phyloP scores from a whole-genome alignment of 768 basidiomycete genomes.

The Suillus paluster region DNA sequence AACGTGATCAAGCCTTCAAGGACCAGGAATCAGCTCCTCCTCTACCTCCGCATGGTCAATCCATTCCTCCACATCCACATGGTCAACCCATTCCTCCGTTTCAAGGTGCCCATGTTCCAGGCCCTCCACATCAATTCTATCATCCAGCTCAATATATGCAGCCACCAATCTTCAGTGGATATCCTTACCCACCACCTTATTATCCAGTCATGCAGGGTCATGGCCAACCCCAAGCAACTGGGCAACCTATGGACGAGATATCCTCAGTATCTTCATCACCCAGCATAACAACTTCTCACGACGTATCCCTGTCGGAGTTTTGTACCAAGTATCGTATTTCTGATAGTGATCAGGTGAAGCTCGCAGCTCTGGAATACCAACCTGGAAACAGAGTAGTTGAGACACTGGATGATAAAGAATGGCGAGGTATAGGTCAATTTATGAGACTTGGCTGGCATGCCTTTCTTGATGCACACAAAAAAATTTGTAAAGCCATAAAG shows the following conservation, averaged over 20 bases:
- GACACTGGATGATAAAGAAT: not conserved
- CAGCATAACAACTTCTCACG: not conserved
- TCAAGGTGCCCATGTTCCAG: too few relatives aligned
- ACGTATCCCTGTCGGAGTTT: not conserved
- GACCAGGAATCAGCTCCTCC: too few relatives aligned
- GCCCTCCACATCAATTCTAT: too few relatives aligned
- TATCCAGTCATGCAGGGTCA: not conserved
- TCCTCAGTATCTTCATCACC: not conserved
- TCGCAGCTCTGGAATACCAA: not conserved
- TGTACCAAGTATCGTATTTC: slow-evolving; percentile 4
- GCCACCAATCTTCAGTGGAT: not conserved
- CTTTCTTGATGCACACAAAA: slow-evolving; percentile 5
- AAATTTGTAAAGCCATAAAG: slow-evolving; percentile 8
- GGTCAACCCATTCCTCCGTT: too few relatives aligned
- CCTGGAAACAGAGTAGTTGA: slow-evolving; percentile 4
- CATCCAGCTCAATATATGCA: not conserved
- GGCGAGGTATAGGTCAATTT: not conserved
- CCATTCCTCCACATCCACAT: too few relatives aligned
- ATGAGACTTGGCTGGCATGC: slow-evolving; percentile 1
- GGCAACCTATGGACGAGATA: not conserved
- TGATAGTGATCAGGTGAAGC: not conserved
- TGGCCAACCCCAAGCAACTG: too few relatives aligned
- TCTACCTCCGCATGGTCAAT: too few relatives aligned
- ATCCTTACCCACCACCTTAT: not conserved
- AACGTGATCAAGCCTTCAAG: too few relatives aligned